Conservation (phyloP, 805 yeast genomes). For the Candida orba region DNA sequence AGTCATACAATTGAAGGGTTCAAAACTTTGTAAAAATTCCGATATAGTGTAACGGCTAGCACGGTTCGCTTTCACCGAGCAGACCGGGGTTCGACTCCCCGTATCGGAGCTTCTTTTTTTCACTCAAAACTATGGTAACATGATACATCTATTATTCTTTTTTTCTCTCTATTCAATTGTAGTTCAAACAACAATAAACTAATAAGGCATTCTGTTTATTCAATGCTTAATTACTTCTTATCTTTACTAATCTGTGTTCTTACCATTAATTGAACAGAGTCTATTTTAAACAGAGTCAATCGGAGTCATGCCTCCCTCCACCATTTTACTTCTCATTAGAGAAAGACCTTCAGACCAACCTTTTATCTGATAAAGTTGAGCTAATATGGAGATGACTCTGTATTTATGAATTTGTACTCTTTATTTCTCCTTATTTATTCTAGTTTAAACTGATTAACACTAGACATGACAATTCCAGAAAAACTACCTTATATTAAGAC, state of each 20-base stretch:
- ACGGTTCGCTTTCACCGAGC: conserved; percentile 83
- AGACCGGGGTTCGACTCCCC: conserved; percentile 85
- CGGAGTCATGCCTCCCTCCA: neutral
- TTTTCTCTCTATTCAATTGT: no score
- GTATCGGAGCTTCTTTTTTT: conserved; percentile 50
- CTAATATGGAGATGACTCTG: neutral
- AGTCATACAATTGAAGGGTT: no score
- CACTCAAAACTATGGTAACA: no score
- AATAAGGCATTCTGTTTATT: neutral
- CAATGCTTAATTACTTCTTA: neutral
- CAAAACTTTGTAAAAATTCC: conserved; percentile 33
- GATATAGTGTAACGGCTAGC: conserved; percentile 80
- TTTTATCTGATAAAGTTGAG: neutral
- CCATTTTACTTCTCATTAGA: neutral
- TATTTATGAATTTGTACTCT: neutral
- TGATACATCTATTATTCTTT: no score
- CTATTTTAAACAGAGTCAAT: neutral
- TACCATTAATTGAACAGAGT: neutral
- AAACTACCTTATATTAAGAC: conserved; percentile 25
- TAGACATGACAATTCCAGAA: conserved; percentile 3
- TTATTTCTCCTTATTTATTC: neutral
- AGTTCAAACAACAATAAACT: no score
- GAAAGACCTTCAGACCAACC: no score
- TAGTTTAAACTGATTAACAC: neutral
- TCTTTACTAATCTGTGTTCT: neutral